phyloP scores from a whole-genome alignment of 345 rosid genomes.

The Viola odorata region DNA sequence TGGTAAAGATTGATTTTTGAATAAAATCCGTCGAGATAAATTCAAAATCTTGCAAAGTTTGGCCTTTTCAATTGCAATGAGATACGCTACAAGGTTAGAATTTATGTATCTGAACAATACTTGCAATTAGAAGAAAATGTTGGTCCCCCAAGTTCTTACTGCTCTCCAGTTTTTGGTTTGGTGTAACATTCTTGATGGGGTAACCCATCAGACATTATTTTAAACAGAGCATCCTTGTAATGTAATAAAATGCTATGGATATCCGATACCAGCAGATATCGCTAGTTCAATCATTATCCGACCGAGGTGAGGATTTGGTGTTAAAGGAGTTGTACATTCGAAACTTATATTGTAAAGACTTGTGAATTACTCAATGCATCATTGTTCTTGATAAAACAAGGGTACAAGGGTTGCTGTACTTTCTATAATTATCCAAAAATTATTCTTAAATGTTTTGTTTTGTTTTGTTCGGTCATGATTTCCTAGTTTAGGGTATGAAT shows the following conservation, averaged over 20 bases:
- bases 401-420: not conserved
- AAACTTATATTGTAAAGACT: not conserved
- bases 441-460: not conserved
- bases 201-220: too few species aligned
- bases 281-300: too few species aligned
- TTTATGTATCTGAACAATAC: not conserved
- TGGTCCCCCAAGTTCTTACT: not conserved
- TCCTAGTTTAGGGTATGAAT: not conserved
- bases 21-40: not conserved
- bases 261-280: too few species aligned
- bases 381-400: not conserved
- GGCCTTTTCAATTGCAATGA: not conserved
- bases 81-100: not conserved
- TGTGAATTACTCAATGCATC: slow-evolving; percentile 5
- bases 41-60: not conserved
- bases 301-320: too few species aligned
- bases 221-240: too few species aligned
- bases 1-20: slow-evolving; percentile 6
- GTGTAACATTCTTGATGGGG: too few species aligned
- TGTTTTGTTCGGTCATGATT: too few species aligned
- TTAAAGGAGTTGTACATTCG: not conserved
- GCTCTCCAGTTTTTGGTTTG: not conserved
- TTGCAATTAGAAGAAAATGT: not conserved
- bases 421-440: not conserved
- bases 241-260: too few species aligned